Percentiles rank a stretch among this genome's conserved stretches.
Conservation (phyloP, 2,329 filamentous ascomycete species). For the Hymenoscyphus linearis region DNA sequence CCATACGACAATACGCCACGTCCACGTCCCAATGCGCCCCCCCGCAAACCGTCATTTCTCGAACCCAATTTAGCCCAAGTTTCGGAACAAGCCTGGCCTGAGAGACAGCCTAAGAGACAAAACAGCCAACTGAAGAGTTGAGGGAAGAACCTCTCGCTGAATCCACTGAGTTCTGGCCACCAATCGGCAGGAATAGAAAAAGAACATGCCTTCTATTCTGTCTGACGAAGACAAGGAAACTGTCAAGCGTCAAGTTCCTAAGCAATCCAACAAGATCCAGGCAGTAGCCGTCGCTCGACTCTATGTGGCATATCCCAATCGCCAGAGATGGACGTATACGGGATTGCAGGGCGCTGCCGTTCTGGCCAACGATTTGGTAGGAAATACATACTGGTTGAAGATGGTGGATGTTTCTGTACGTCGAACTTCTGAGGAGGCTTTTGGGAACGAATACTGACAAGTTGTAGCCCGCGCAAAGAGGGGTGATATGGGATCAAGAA, state of each 20-base stretch:
- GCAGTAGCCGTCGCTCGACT: constrained; percentile 89
- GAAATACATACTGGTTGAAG: constrained; percentile 96
- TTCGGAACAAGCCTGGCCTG: constrained; percentile 13
- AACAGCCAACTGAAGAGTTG: constrained; percentile 11
- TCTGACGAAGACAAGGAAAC: constrained; percentile 93
- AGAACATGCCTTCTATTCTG: constrained; percentile 48
- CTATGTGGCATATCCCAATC: constrained; percentile 86
- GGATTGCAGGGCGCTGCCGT: constrained; percentile 89
- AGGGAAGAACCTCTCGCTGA: constrained; percentile 6
- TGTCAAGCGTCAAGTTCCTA: constrained; percentile 90
- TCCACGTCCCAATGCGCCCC: constrained; percentile 23
- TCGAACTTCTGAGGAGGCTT: constrained; percentile 18
- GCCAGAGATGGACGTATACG: constrained; percentile 85
- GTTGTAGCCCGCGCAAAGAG: constrained; percentile 63
- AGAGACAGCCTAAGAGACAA: constrained; percentile 8
- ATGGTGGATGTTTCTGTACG: constrained; percentile 91
- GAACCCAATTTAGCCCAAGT: constrained; percentile 23
- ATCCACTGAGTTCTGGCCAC: constrained; percentile 5
- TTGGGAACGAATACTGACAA: constrained; percentile 15
- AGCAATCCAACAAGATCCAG: constrained; percentile 94
- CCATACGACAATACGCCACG: neutral
- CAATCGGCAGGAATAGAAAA: neutral
- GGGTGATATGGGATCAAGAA: constrained; percentile 96
- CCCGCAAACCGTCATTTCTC: constrained; percentile 19
- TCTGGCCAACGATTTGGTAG: constrained; percentile 87